Evolutionary conservation across 1,284 basidiomycete species (phyloP), one percentile per base, ranked within the genome.

Genomic region (Fomitopsis schrenkii): DNA sequence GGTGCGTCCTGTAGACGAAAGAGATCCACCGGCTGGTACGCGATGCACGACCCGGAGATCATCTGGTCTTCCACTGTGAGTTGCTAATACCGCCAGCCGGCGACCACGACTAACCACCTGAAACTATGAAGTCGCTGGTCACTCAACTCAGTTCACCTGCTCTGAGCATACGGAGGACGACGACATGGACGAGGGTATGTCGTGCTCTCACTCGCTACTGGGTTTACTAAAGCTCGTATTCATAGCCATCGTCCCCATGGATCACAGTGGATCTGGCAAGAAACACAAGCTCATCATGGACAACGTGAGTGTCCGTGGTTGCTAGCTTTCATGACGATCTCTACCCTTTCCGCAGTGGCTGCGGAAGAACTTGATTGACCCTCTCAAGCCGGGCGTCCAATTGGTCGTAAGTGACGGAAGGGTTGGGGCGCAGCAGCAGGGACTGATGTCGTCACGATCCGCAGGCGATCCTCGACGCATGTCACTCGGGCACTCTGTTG

Each of bases 401-500:
- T 71, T 83, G 12, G 74, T 79, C 5, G 61, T 59, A 19, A 28
- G 61, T 53, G 26, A n/a, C n/a, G 5, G 33, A 19, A 6, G 9
- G 12, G 40, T 8, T 17, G 26, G 10, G 7, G 46, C 5, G 26
- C 19, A 33, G 12, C n/a, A 33, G 22, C 14, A 1, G 9, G 8
- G 8, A 15, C 42, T 55, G 7, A 57, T 57, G 14, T 26, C 35
- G 17, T 38, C 17, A 33, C 22, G 45, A 35, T 48, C 17, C 40
- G 44, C 42, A 62, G 36, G 79, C 81, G 5, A 73, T 83, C 36
- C 77, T 82, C 57, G 80, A 82, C 66, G 78, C 79, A 0, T 82
- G 80, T 61, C 79, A 81, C 61, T 80, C 80, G 1, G 80, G 76
- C 0, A 80, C 80, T 0, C 60, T 83, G 35, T 70, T 82, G 3